A percentile compares a stretch with the other conserved stretches of the same genome.
Conservation (phyloP, 1,139 yeast species). For the Wickerhamomyces sp. region DNA sequence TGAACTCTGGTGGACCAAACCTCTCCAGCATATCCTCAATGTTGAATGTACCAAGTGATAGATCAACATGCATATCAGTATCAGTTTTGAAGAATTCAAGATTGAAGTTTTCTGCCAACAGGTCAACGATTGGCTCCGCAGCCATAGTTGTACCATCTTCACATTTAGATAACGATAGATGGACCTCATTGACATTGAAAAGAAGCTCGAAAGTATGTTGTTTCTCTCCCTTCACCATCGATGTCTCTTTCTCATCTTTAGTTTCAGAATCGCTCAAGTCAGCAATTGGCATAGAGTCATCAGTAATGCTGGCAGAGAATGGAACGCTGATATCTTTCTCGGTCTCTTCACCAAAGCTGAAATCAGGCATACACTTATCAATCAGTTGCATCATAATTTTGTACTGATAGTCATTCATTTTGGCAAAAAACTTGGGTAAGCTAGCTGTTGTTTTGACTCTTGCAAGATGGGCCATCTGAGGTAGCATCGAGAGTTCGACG, state of each 20-base stretch:
- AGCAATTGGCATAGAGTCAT: constrained; percentile 20
- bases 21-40: constrained; percentile 73
- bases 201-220: constrained; percentile 60
- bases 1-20: constrained; percentile 58
- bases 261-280: constrained; percentile 10
- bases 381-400: constrained; percentile 77
- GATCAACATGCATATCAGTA: constrained; percentile 60
- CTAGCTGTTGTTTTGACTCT: constrained; percentile 71
- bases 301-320: constrained; percentile 10
- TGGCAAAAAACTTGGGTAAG: constrained; percentile 67
- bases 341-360: constrained; percentile 30
- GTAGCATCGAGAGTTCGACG: constrained; percentile 79
- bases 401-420: constrained; percentile 85
- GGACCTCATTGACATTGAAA: constrained; percentile 60
- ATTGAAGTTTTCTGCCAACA: constrained; percentile 61
- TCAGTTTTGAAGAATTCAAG: constrained; percentile 58
- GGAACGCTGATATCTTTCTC: constrained; percentile 18
- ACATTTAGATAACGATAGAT: constrained; percentile 65
- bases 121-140: constrained; percentile 66
- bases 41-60: constrained; percentile 58
- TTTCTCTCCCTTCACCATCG: constrained; percentile 1
- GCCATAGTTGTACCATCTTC: constrained; percentile 53
- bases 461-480: constrained; percentile 72
- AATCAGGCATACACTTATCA: constrained; percentile 64
- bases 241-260: constrained; percentile 35